Conservation (phyloP, 2,329 filamentous ascomycete genomes). For the Blastomyces parvus region DNA sequence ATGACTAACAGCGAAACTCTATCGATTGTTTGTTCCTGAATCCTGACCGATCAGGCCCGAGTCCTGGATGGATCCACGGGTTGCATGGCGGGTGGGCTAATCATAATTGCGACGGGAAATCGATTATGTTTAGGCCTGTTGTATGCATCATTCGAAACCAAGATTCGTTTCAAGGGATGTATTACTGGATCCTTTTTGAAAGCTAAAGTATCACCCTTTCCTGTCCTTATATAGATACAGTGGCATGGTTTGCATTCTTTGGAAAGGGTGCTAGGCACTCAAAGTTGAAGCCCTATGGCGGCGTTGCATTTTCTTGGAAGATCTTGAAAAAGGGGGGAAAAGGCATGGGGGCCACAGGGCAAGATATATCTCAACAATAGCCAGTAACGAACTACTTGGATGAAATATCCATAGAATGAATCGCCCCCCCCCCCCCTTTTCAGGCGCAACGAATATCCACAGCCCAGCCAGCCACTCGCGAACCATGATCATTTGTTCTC, state of each 20-base stretch:
- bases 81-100: not conserved
- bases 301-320: not conserved
- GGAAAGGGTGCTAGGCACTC: not conserved
- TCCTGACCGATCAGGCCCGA: not conserved
- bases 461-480: not conserved
- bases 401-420: not conserved
- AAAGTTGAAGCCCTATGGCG: not conserved
- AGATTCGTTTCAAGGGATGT: not conserved
- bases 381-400: not conserved
- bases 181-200: not conserved
- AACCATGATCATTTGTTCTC: not conserved
- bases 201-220: not conserved
- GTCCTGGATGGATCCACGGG: not conserved
- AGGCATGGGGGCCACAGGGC: too few species aligned
- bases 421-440: not conserved
- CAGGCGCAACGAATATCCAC: not conserved
- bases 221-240: not conserved
- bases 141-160: not conserved
- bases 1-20: not conserved
- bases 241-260: not conserved
- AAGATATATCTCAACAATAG: too few species aligned
- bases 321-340: not conserved
- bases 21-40: not conserved
- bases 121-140: too few species aligned
- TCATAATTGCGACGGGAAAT: too few species aligned